Evolutionary conservation across 306 rosid species (phyloP).

Genomic region (Cucumis cinereus): DNA sequence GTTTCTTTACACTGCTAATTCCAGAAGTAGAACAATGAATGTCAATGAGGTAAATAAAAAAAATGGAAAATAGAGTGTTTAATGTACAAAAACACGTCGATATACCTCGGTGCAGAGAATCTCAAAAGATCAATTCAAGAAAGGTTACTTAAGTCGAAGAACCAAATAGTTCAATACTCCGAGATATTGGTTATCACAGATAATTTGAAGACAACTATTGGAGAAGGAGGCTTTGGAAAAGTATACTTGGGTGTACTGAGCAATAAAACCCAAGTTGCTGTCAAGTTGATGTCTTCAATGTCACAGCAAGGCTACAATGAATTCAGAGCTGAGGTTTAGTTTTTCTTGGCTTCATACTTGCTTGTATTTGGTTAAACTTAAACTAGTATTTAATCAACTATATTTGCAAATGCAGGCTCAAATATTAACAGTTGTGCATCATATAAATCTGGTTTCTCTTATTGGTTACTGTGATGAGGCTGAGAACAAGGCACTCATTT

Average conservation of each 20-base stretch:
- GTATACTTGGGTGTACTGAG: constrained; percentile 25
- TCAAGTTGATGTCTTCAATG: constrained; percentile 21
- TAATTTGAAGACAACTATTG: constrained; percentile 20
- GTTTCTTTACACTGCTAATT: background rate
- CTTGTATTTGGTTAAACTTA: background rate
- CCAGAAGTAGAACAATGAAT: background rate
- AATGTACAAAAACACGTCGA: background rate
- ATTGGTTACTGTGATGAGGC: constrained; percentile 17
- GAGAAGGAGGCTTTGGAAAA: constrained; percentile 36
- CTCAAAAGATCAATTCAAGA: background rate
- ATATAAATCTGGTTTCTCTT: constrained; percentile 18
- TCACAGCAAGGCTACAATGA: constrained; percentile 27
- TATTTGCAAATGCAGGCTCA: constrained; percentile 7
- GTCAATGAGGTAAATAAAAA: background rate
- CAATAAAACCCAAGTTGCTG: constrained; percentile 19
- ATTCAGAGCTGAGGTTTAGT: constrained; percentile 23
- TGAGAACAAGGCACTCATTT: constrained; percentile 7
- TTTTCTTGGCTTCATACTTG: background rate
- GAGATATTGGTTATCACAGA: constrained; percentile 23
- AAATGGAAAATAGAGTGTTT: background rate
- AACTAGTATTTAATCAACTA: background rate
- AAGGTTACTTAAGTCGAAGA: constrained; percentile 10
- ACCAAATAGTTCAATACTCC: constrained; percentile 6
- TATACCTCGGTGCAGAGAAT: background rate
- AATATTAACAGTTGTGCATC: constrained; percentile 12